These are phyloP conservation scores for Hericium coralloides DNA, from an alignment of 768 basidiomycete species.

Conservation along the genomic window DNA sequence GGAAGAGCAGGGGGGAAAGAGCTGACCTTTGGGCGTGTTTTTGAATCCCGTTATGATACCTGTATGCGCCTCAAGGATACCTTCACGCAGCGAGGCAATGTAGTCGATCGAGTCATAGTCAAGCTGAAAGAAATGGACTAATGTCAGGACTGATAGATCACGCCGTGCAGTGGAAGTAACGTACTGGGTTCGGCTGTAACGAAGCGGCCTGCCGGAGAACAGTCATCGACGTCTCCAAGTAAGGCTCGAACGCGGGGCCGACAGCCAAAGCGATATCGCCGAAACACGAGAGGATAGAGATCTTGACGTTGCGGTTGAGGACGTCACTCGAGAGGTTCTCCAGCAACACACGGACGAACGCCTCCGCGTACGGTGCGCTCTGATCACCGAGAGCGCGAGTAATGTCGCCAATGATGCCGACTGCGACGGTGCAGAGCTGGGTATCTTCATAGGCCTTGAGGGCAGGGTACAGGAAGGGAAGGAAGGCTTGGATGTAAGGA, in stretches of 20 bases:
- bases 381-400: conserved; percentile 89
- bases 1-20: neutral
- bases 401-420: conserved; percentile 93
- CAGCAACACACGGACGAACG: conserved; percentile 88
- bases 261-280: conserved; percentile 95
- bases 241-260: conserved; percentile 79
- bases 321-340: conserved; percentile 88
- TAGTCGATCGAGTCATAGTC: conserved; percentile 92
- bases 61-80: conserved; percentile 94
- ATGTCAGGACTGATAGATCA: neutral
- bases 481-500: conserved; percentile 78
- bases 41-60: conserved; percentile 90
- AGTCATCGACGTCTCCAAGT: conserved; percentile 81
- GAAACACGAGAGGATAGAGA: conserved; percentile 90
- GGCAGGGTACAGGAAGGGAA: conserved; percentile 81
- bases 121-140: conserved; percentile 32
- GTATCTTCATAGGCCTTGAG: conserved; percentile 92
- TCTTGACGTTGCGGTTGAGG: conserved; percentile 91
- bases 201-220: conserved; percentile 88
- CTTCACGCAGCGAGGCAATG: conserved; percentile 81
- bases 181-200: conserved; percentile 79
- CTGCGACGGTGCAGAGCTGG: conserved; percentile 90
- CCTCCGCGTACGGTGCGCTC: conserved; percentile 71
- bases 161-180: conserved; percentile 18
- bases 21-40: conserved; percentile 65